These are phyloP conservation scores for Elsinoe batatas DNA, from an alignment of 2,329 filamentous ascomycete genomes.

Conservation along the genomic window DNA sequence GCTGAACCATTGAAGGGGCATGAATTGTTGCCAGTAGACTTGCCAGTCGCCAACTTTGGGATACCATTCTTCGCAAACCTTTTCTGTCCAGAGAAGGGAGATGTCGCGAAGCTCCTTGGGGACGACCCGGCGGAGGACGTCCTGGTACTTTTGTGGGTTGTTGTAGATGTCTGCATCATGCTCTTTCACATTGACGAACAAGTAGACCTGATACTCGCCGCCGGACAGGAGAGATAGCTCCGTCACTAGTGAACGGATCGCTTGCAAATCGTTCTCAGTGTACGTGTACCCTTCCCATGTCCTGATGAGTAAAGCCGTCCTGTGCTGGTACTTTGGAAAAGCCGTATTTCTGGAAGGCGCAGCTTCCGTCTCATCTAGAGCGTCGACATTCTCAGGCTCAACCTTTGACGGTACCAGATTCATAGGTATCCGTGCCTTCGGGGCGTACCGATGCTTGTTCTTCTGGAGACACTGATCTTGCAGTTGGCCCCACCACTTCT, in stretches of 20 bases:
- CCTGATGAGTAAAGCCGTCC: conserved; percentile 38
- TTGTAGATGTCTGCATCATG: conserved; percentile 48
- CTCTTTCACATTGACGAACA: conserved; percentile 44
- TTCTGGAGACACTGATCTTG: conserved; percentile 55
- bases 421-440: conserved; percentile 29
- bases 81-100: conserved; percentile 63
- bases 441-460: conserved; percentile 54
- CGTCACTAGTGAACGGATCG: conserved; percentile 37
- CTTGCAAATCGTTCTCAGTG: conserved; percentile 37
- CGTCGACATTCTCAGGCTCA: conserved; percentile 17
- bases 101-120: conserved; percentile 62
- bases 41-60: conserved; percentile 40
- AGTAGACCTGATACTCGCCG: conserved; percentile 40
- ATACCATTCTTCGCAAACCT: conserved; percentile 39
- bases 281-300: conserved; percentile 40
- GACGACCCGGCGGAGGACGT: conserved; percentile 51
- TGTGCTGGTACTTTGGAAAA: conserved; percentile 29
- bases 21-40: conserved; percentile 51
- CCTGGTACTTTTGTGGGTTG: conserved; percentile 49
- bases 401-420: conserved; percentile 19
- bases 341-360: conserved; percentile 1
- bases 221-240: conserved; percentile 38
- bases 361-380: conserved; percentile 10
- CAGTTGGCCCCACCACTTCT: conserved; percentile 60
- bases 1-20: conserved; percentile 66